Conservation (phyloP, 2,329 filamentous ascomycete genomes). For the Botrytis pseudocinerea region DNA sequence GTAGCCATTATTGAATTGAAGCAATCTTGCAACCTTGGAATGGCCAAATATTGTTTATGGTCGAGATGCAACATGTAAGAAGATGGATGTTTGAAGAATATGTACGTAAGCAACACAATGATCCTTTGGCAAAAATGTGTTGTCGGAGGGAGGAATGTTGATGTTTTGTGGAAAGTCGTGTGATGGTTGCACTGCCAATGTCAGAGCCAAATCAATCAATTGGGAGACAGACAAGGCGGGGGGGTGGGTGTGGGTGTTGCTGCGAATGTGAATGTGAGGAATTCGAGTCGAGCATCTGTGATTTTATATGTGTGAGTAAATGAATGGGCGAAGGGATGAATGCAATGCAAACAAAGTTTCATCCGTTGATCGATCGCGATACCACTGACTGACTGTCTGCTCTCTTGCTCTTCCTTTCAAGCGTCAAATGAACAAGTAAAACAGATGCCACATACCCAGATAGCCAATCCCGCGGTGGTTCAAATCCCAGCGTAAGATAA, state of each 20-base stretch:
- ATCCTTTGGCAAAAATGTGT: background rate
- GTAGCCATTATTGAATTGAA: conserved; percentile 38
- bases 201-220: background rate
- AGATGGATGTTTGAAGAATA: background rate
- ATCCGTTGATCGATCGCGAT: background rate
- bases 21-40: conserved; percentile 17
- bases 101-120: background rate
- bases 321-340: background rate
- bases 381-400: background rate
- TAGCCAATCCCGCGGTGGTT: background rate
- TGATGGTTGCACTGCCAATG: background rate
- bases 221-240: background rate
- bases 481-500: background rate
- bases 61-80: conserved; percentile 18
- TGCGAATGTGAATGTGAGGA: background rate
- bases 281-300: background rate
- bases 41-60: background rate
- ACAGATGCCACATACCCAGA: background rate
- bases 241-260: background rate
- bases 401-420: background rate
- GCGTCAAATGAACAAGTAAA: background rate
- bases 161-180: background rate
- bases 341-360: background rate
- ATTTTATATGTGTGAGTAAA: background rate
- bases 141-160: background rate